Base-by-base conservation (phyloP, 1,139 yeast genomes). In the Saccharomyces hybrid region DNA sequence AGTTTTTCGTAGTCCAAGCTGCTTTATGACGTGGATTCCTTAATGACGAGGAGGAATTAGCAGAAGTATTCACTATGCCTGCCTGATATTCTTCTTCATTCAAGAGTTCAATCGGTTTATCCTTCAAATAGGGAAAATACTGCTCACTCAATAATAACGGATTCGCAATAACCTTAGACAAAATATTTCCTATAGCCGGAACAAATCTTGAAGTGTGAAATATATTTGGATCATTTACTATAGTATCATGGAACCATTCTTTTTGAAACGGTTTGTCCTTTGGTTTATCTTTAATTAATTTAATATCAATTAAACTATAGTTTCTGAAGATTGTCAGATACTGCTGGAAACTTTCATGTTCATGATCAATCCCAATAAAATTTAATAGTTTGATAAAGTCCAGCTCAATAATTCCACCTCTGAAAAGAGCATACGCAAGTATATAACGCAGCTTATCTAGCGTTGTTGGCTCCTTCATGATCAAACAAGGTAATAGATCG, bases 21-120 rank as follows among this genome's bases (percentile, higher is more conserved):
- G 96, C 93, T 59, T 85, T 83, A 60, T 85, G 88, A 49, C 89
- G 76, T 4, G 88, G 82, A 64, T 85, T 88, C 59, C 93, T 77
- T 59, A 86, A 73, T 1, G 93, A 78, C 2, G 76, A 69, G 14
- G 75, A 68, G 8, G 71, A 61, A 20, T 70, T 67, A 5, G 71
- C 64, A 47, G 63, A 61, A 2, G 72, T 66, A 46, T 64, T 55
- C 5, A 66, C 61, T 9, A 67, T 64, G 16, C 65, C 73, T 46
- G 64, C 68, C 11, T 71, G 76, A 52, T 76, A 77, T 26, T 76
- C 75, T 38, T 79, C 84, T 27, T 81, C 84, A 53, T 79, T 82
- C 49, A 79, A 73, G n/a, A 69, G 54, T 48, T 69, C 72, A 26
- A 74, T 70, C 0, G 95, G 95, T 65, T 84, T 84, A 60, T 87